These are phyloP conservation scores for Calonectria naviculata DNA, from an alignment of 2,329 filamentous ascomycete species.

Conservation along the genomic window DNA sequence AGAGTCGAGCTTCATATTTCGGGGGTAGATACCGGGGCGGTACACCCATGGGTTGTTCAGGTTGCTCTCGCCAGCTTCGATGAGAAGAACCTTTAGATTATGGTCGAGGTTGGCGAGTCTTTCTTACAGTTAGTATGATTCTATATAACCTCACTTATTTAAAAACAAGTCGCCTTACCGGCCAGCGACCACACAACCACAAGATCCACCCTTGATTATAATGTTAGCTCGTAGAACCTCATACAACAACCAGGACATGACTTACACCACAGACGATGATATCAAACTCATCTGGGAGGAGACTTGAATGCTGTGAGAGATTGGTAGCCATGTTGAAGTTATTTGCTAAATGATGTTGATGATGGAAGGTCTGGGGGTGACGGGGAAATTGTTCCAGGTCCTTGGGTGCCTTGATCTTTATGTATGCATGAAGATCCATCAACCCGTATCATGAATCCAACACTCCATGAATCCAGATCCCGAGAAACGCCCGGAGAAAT, in stretches of 20 bases:
- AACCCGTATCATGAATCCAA: background rate
- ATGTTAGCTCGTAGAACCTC: background rate
- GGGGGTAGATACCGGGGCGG: constrained; percentile 80
- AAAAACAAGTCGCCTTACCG: constrained; percentile 51
- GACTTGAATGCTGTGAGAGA: constrained; percentile 31
- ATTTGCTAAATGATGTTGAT: background rate
- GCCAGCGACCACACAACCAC: constrained; percentile 68
- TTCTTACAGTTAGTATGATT: constrained; percentile 50
- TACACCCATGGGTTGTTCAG: constrained; percentile 84
- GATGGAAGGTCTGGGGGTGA: background rate
- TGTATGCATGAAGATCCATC: constrained; percentile 1
- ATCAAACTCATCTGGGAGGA: constrained; percentile 80
- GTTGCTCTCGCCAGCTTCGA: constrained; percentile 79
- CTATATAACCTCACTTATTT: background rate
- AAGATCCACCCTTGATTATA: constrained; percentile 68
- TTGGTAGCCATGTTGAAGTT: constrained; percentile 31
- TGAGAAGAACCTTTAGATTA: constrained; percentile 76
- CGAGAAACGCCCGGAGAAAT: constrained; percentile 32
- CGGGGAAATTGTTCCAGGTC: background rate
- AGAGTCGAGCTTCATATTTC: constrained; percentile 78
- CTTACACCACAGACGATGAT: constrained; percentile 76
- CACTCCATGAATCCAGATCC: constrained; percentile 27
- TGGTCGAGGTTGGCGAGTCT: constrained; percentile 80
- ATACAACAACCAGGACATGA: background rate
- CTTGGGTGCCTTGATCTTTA: background rate